phyloP scores from a whole-genome alignment of 2,329 filamentous ascomycete species.

The Penicillium thymicola region DNA sequence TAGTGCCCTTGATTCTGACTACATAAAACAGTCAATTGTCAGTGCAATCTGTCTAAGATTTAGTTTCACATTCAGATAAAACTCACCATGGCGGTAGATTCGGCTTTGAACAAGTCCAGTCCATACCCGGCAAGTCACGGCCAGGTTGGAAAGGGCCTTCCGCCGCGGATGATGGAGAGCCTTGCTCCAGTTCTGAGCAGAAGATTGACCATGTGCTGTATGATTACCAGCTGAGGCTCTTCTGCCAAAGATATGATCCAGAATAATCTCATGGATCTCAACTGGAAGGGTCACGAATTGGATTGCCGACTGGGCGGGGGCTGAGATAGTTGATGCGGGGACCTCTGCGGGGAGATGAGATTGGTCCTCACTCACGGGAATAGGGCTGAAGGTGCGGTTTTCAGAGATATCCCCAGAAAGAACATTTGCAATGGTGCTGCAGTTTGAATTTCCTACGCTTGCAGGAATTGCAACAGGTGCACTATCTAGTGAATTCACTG shows the following conservation, averaged over 20 bases:
- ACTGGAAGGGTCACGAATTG: conserved; percentile 53
- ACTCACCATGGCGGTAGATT: conserved; percentile 63
- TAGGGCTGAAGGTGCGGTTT: neutral
- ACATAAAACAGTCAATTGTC: neutral
- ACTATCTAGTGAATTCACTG: conserved; percentile 32
- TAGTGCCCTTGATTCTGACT: conserved; percentile 70
- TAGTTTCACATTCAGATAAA: neutral
- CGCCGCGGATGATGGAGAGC: conserved; percentile 64
- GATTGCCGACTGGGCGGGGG: conserved; percentile 5
- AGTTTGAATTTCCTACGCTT: conserved; percentile 16
- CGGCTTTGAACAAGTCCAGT: conserved; percentile 66
- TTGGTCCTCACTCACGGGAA: neutral
- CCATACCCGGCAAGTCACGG: conserved; percentile 60
- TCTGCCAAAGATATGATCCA: conserved; percentile 69
- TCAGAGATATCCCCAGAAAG: neutral
- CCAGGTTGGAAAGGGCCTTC: conserved; percentile 64
- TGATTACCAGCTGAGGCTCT: conserved; percentile 53
- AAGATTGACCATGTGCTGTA: conserved; percentile 53
- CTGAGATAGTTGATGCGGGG: neutral
- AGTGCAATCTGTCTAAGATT: neutral
- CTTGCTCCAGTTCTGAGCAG: conserved; percentile 60
- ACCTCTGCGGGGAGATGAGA: neutral
- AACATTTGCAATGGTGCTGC: conserved; percentile 29
- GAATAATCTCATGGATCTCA: conserved; percentile 69
- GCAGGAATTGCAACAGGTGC: conserved; percentile 3